phyloP scores from a whole-genome alignment of 768 basidiomycete genomes.

The Serendipita sp. region DNA sequence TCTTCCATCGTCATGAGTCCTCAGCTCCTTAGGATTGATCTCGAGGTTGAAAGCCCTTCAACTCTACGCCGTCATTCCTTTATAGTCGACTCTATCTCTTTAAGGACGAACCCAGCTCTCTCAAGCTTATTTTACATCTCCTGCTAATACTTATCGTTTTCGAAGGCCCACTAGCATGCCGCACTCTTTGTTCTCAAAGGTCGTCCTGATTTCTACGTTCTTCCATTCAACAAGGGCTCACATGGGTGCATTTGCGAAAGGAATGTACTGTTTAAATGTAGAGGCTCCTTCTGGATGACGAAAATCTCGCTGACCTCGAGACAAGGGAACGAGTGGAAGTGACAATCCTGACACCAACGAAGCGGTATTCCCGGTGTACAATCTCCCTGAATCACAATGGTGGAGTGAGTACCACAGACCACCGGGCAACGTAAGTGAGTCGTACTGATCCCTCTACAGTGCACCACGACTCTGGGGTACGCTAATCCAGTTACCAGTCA shows the following conservation, averaged over 20 bases:
- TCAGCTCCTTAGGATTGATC: too few species aligned
- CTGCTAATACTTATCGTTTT: too few species aligned
- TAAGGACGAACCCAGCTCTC: too few species aligned
- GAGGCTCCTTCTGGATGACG: neutral
- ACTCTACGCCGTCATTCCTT: too few species aligned
- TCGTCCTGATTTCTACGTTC: neutral
- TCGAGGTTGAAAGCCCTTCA: too few species aligned
- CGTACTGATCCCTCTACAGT: neutral
- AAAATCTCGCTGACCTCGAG: neutral
- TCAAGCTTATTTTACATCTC: too few species aligned
- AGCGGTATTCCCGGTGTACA: neutral
- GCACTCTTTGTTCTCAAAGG: neutral
- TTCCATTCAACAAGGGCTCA: neutral
- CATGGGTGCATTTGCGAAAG: constrained; percentile 1
- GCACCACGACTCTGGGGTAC: neutral
- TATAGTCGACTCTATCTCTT: too few species aligned
- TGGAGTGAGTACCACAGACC: neutral
- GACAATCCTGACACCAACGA: neutral
- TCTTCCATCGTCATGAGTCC: too few species aligned
- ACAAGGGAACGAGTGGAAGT: neutral
- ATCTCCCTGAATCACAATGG: neutral
- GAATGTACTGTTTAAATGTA: constrained; percentile 7
- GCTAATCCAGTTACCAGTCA: neutral
- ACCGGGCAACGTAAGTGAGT: neutral
- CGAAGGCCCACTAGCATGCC: neutral